Evolutionary conservation across 208 protist genomes (phyloP).

Genomic region (Trypanosoma avium): DNA sequence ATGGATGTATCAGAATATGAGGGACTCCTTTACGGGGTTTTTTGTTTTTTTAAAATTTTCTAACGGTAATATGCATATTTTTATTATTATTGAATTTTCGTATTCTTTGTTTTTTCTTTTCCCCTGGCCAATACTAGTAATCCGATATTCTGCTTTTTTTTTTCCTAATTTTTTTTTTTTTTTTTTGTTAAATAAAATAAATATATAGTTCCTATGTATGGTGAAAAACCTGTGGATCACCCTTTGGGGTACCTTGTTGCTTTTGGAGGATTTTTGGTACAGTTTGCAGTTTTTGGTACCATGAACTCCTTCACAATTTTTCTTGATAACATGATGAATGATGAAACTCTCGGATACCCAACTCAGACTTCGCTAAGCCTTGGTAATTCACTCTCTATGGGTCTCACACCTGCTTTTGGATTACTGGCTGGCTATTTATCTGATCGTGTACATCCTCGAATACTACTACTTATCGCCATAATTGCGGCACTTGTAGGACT

Average conservation of each 20-base stretch:
- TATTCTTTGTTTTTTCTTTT: constrained; percentile 15
- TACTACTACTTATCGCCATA: constrained; percentile 2
- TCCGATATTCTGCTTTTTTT: neutral
- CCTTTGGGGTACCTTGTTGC: constrained; percentile 8
- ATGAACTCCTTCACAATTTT: constrained; percentile 11
- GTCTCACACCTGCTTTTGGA: neutral
- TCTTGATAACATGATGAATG: constrained; percentile 11
- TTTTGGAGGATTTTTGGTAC: constrained; percentile 9
- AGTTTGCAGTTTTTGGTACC: constrained; percentile 11
- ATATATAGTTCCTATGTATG: constrained; percentile 7
- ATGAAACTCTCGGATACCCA: constrained; percentile 4
- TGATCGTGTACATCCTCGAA: neutral
- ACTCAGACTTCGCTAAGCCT: constrained; percentile 3
- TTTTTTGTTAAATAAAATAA: neutral
- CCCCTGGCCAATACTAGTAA: too few relatives aligned
- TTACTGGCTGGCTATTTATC: constrained; percentile 1
- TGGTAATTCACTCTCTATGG: constrained; percentile 1
- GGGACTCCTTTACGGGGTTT: too few relatives aligned
- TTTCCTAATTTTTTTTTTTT: constrained; percentile 9
- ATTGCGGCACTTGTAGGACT: neutral
- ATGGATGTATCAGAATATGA: too few relatives aligned
- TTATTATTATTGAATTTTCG: constrained; percentile 18
- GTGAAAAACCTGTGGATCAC: constrained; percentile 6
- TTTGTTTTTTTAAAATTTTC: too few relatives aligned
- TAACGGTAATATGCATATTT: neutral